Percentiles rank a stretch among this genome's conserved stretches.
phyloP scores from a whole-genome alignment of 768 basidiomycete genomes.

The Tricholoma bakamatsutake region DNA sequence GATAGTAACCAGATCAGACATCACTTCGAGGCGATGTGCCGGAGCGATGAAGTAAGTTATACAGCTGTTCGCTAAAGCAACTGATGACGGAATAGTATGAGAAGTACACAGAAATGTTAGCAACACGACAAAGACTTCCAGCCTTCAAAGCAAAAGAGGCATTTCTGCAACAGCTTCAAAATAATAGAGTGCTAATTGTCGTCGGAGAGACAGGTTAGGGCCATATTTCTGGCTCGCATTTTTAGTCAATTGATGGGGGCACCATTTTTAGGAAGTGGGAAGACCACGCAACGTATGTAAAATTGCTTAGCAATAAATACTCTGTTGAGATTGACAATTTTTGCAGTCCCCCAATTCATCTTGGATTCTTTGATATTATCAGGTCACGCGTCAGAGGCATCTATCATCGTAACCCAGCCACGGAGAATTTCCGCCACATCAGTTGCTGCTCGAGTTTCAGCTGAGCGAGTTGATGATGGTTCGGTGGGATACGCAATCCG shows the following conservation, averaged over 20 bases:
- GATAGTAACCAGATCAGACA: constrained; percentile 42
- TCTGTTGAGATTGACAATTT: not conserved
- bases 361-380: constrained; percentile 73
- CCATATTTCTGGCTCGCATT: constrained; percentile 23
- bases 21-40: constrained; percentile 44
- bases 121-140: constrained; percentile 58
- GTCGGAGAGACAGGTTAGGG: constrained; percentile 82
- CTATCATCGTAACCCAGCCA: constrained; percentile 86
- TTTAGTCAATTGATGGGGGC: not conserved
- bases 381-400: constrained; percentile 55
- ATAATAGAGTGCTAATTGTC: constrained; percentile 68
- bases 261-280: constrained; percentile 56
- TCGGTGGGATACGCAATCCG: constrained; percentile 87
- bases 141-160: constrained; percentile 63
- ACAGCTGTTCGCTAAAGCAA: not conserved
- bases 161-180: constrained; percentile 54
- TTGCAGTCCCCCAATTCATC: constrained; percentile 80
- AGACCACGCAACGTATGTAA: constrained; percentile 82
- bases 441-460: constrained; percentile 80
- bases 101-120: constrained; percentile 52
- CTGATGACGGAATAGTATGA: not conserved
- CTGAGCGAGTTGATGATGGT: constrained; percentile 71
- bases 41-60: constrained; percentile 29
- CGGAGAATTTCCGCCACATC: constrained; percentile 85
- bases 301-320: not conserved